These are phyloP conservation scores for Nemania diffusa DNA, from an alignment of 2,329 filamentous ascomycete species.

Conservation along the genomic window DNA sequence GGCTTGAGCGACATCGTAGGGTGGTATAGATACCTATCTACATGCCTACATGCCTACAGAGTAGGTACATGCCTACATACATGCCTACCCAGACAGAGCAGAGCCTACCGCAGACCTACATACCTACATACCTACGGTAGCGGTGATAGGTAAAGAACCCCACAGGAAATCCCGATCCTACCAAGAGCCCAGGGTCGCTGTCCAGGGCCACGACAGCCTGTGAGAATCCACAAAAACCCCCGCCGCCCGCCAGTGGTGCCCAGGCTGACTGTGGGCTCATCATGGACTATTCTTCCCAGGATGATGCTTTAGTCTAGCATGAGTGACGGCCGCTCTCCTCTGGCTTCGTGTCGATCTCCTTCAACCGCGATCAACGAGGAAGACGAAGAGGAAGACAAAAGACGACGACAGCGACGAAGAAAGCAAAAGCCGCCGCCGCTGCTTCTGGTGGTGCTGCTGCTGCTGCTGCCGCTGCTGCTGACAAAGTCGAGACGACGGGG, in stretches of 20 bases:
- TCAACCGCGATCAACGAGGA: conserved; percentile 7
- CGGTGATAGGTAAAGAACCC: conserved; percentile 16
- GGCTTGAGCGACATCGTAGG: conserved; percentile 11
- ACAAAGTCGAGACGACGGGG: not conserved
- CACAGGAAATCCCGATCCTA: conserved; percentile 24
- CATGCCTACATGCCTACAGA: not conserved
- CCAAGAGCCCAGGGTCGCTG: conserved; percentile 20
- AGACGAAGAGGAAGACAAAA: not conserved
- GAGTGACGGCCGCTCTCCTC: conserved; percentile 25
- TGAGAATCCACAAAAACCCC: conserved; percentile 36
- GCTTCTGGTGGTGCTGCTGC: too few species aligned
- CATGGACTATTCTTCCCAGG: conserved; percentile 31
- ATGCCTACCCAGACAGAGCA: too few species aligned
- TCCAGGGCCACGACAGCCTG: conserved; percentile 28
- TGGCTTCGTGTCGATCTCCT: conserved; percentile 11
- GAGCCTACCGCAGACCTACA: too few species aligned
- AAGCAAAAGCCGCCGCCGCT: too few species aligned
- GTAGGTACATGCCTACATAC: not conserved
- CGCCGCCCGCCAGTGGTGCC: conserved; percentile 31
- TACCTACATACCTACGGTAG: too few species aligned
- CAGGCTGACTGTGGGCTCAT: conserved; percentile 33
- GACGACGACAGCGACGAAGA: not conserved
- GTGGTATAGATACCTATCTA: conserved; percentile 3
- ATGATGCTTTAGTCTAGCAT: conserved; percentile 36
- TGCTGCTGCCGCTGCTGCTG: too few species aligned